Base-by-base conservation (phyloP, 345 rosid genomes). In the Arabidopsis arenosa region DNA sequence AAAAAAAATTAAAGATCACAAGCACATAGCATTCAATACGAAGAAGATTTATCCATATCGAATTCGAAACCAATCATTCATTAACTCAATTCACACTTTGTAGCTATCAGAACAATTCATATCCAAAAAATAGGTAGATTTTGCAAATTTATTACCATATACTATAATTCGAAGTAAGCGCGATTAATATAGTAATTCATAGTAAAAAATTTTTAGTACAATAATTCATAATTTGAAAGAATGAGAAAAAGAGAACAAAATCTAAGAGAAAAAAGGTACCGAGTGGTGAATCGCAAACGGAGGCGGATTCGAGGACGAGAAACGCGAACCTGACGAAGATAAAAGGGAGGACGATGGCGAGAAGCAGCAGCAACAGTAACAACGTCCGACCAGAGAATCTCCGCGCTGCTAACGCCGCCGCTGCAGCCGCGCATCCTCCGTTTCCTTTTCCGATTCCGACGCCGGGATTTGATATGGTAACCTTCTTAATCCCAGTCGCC, bases 301-400 rank as follows among this genome's bases (percentile, higher is more conserved):
- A 52, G 30, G 96, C 85, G 32, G 95, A 93, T 82, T 90, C 92
- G 67, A 89, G 98, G 32, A 85, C 87, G 75, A 89, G 72, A 68
- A 93, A 86, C 62, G 98, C 93, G 73, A 85, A 59, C 77, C 92
- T 82, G 62, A 93, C 83, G 66, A 93, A 93, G 21, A 85, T 74
- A 44, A 89, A 89, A 32, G 95, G 93, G 64, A 88, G 81, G 26
- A 83, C 40, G 59, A 90, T 78, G 17, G 87, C 91, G 66, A 87
- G 86, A 35, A 87, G 65, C 51, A 93, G 79, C 75, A 81, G 80
- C 80, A 82, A 84, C 77, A 87, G 66, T 63, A 86, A 40, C 35
- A 72, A 35, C 43, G 89, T 59, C 35, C 97, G 88, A 79, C 82
- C 78, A 7, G 76, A 45, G 48, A 86, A n/a, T 79, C 97, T 82